Evolutionary conservation across 805 yeast species (phyloP).

Genomic region (Wickerhamomyces ciferrii): DNA sequence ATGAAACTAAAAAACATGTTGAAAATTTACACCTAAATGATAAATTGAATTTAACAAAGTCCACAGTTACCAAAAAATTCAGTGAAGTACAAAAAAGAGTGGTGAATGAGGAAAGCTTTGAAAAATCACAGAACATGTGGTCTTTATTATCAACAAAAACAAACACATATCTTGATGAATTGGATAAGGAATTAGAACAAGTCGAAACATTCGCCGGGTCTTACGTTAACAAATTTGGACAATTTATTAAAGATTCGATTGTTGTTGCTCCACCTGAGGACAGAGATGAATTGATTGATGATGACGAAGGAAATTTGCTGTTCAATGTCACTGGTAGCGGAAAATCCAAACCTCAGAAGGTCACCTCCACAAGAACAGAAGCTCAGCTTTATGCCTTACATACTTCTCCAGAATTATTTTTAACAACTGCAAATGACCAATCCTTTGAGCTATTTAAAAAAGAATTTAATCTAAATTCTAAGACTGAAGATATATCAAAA

Average conservation of each 20-base stretch:
- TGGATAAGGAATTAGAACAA: conserved; percentile 69
- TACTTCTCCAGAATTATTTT: conserved; percentile 30
- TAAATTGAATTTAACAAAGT: conserved; percentile 9
- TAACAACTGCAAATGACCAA: conserved; percentile 24
- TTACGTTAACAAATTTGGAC: conserved; percentile 54
- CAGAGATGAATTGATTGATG: conserved; percentile 21
- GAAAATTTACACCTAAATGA: conserved; percentile 17
- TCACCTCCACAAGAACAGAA: conserved; percentile 50
- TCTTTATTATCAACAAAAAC: conserved; percentile 31
- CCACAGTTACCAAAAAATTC: conserved; percentile 6
- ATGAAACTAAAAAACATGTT: conserved; percentile 16
- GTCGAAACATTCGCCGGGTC: conserved; percentile 67
- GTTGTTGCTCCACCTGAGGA: conserved; percentile 21
- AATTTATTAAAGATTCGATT: conserved; percentile 40
- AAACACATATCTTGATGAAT: conserved; percentile 59
- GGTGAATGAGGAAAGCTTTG: conserved; percentile 15
- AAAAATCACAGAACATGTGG: conserved; percentile 23
- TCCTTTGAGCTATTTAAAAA: conserved; percentile 28
- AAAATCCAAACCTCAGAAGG: conserved; percentile 17
- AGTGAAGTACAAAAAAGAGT: conserved; percentile 8
- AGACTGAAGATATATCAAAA: conserved; percentile 45
- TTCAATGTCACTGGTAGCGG: conserved; percentile 38
- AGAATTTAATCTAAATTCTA: conserved; percentile 38
- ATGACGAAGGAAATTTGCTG: conserved; percentile 34
- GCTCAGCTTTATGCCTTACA: conserved; percentile 55